Percentiles rank a stretch among this genome's conserved stretches.
phyloP scores from a whole-genome alignment of 257 asterid species.

The Vinca minor region DNA sequence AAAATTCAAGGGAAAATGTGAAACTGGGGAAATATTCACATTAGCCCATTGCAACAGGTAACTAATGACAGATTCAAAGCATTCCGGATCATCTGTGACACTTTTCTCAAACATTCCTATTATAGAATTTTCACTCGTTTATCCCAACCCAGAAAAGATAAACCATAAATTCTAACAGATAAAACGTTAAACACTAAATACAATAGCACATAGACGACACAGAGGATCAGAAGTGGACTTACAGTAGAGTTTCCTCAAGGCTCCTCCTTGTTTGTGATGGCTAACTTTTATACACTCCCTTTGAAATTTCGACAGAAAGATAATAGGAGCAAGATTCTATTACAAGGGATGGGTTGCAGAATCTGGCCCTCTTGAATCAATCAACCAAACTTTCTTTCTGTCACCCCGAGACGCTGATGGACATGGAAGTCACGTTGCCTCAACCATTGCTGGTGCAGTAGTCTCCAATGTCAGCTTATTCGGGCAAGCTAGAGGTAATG shows the following conservation, averaged over 20 bases:
- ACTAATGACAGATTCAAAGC: too few relatives aligned
- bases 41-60: conserved; percentile 28
- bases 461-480: conserved; percentile 44
- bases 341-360: conserved; percentile 33
- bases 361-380: conserved; percentile 36
- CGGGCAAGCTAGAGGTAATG: conserved; percentile 54
- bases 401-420: conserved; percentile 69
- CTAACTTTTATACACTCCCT: neutral
- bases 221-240: neutral
- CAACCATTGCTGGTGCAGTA: conserved; percentile 52
- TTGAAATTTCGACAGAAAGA: conserved; percentile 33
- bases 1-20: conserved; percentile 44
- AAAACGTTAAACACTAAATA: too few relatives aligned
- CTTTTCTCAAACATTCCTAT: too few relatives aligned
- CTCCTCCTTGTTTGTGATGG: neutral
- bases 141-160: too few relatives aligned
- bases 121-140: too few relatives aligned
- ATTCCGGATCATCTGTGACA: too few relatives aligned
- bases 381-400: conserved; percentile 26
- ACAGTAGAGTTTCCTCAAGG: neutral
- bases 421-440: conserved; percentile 65
- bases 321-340: conserved; percentile 53
- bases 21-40: conserved; percentile 33
- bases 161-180: too few relatives aligned
- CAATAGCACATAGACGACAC: too few relatives aligned